Base-by-base conservation (phyloP, 1,284 basidiomycete species). In the Cystobasidium pallidum region DNA sequence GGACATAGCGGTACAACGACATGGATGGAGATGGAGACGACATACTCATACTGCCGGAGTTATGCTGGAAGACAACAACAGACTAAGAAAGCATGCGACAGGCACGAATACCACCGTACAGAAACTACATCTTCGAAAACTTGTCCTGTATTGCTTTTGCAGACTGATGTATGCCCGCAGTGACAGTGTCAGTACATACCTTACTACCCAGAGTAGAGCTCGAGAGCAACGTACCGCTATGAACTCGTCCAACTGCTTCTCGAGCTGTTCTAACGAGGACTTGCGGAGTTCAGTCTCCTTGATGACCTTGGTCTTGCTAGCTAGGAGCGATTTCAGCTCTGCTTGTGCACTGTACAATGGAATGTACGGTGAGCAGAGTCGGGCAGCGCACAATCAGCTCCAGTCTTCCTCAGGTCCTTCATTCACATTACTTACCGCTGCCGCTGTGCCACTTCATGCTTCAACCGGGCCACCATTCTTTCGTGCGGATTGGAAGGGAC, bases 251-350 rank as follows among this genome's bases (percentile, higher is more conserved):
- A 78, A 41, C 57, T 77, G 76, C 64, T 73, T 73, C 52, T 78
- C 77, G 13, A 78, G 65, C 34, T 76, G 75, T 43, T 78, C 77
- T n/a, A 78, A 65, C 30, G 71, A 66, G 4, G 74, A 55, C 65
- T 78, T 78, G 63, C 77, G 76, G 39, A 74, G 66, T 62, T 78
- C 74, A 52, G 77, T 78, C 71, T 77, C 76, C 67, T 76, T 77
- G 72, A 78, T 70, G 39, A 78, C 68, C 43, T 74, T 75, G 3
- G 76, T 73, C 63, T 78, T 78, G 26, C 55, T 67, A 7, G 54
- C 36, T 1, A 75, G 75, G 13, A 78, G 71, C 32, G 74, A 72
- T 30, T 76, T 77, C 17, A 75, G 74, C 52, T 76, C 77, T 30
- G 73, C 73, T 58, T 78, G 76, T 51, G 76, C 73, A 4, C 77